Evolutionary conservation across 768 basidiomycete species (phyloP).

Genomic region (Tricholoma saponaceum): DNA sequence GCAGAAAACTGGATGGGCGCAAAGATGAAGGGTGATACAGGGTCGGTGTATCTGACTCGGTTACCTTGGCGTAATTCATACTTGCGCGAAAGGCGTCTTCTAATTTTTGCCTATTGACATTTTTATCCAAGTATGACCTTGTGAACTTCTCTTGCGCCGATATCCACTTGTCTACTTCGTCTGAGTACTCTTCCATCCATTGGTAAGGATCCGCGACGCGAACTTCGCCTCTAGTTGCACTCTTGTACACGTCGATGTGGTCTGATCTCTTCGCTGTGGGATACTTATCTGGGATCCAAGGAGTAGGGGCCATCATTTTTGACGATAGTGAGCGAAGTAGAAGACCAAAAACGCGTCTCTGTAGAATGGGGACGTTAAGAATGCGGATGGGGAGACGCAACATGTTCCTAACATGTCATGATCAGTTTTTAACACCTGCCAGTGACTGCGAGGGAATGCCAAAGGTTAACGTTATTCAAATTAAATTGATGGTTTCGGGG

Average conservation of each 20-base stretch:
- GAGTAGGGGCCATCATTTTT: slow-evolving; percentile 33
- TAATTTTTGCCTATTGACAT: slow-evolving; percentile 52
- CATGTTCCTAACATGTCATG: slow-evolving; percentile 13
- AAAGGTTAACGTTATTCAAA: slow-evolving; percentile 3
- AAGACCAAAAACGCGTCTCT: slow-evolving; percentile 19
- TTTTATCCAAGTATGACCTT: slow-evolving; percentile 56
- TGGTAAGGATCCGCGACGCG: slow-evolving; percentile 66
- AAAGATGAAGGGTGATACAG: not conserved
- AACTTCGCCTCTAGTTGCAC: slow-evolving; percentile 57
- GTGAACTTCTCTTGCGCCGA: slow-evolving; percentile 58
- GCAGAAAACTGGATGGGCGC: slow-evolving; percentile 48
- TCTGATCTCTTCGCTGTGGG: slow-evolving; percentile 63
- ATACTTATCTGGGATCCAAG: slow-evolving; percentile 57
- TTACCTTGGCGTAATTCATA: slow-evolving; percentile 41
- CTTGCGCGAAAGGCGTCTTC: slow-evolving; percentile 51
- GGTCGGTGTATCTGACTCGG: not conserved
- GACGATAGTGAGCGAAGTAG: slow-evolving; percentile 21
- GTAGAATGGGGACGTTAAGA: slow-evolving; percentile 6
- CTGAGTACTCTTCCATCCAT: slow-evolving; percentile 64
- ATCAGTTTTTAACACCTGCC: not conserved
- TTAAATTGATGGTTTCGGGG: slow-evolving; percentile 8
- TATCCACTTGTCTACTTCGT: slow-evolving; percentile 66
- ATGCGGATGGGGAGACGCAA: slow-evolving; percentile 14
- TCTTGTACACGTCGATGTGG: slow-evolving; percentile 66
- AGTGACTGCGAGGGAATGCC: too few species aligned